Base-by-base conservation (phyloP, 2,329 filamentous ascomycete genomes). In the Tothia fuscella region DNA sequence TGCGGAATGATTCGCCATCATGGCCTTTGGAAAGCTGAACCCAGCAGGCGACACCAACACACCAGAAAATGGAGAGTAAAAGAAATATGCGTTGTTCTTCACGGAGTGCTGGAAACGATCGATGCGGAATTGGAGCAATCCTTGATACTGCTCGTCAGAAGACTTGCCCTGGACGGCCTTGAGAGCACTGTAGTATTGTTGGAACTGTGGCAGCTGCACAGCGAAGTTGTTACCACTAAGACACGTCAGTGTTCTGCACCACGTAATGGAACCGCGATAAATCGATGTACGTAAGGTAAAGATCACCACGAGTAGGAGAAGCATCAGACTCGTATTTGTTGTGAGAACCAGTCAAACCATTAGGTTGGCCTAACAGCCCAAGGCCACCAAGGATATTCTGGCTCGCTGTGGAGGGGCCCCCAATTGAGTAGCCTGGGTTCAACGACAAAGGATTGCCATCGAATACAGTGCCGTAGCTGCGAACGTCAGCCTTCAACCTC, bases 391-490 rank as follows among this genome's bases (percentile, higher is more conserved):
- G 54, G 5, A 68, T 53, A 46, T 67, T 63, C 43, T 60, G 57
- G 12, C 60, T 57, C 37, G 52, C 53, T 20, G 47, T 47, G 41
- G 55, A 57, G 26, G 58, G 53, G n/a, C 67, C 67, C 9, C 70
- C 70, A 30, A 74, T 73, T 1, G 70, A 74, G 53, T 70, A 72
- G 3, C 66, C 62, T 2, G 62, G 68, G 31, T 62, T 57, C 1
- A 70, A 46, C 0, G 71, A 71, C 0, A 73, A 47, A 5, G 67
- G 65, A 45, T 74, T 67, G 2, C 71, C 71, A 6, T 26, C 25
- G 33, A 29, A 43, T 19, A 35, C 28, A 63, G 63, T 65, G n/a
- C n/a, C n/a, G n/a, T n/a, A n/a, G n/a, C n/a, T n/a, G n/a, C n/a
- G n/a, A n/a, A n/a, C n/a, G n/a, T n/a, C n/a, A n/a, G n/a, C n/a